Base-by-base conservation (phyloP, 2,329 filamentous ascomycete genomes). In the Ceratocystis eucalypticola region DNA sequence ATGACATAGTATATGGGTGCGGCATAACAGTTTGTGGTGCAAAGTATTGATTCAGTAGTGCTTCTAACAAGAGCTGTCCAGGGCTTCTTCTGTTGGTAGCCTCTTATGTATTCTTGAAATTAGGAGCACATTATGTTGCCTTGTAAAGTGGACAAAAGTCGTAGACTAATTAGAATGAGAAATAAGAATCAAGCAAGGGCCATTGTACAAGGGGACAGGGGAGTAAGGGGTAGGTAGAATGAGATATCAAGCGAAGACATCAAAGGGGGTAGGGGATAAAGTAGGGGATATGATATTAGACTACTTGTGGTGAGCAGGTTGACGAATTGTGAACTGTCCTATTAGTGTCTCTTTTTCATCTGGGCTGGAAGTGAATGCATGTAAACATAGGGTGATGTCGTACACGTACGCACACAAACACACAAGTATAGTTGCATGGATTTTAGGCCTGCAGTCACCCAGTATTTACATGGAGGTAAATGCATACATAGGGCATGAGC, bases 141-240 rank as follows among this genome's bases (percentile, higher is more conserved):
- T 7, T 55, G 2, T 8, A 55, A 28, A 28, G 50, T 28, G 53
- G 12, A 57, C 25, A 28, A 30, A 8, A 33, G 37, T 57, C 8
- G 5, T 57, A 15, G 22, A 25, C 10, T 33, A 33, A n/a, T 57
- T 30, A 57, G n/a, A 57, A 28, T 30, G 22, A 57, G 30, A 25
- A 57, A 57, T 57, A 57, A 57, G 53, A 57, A 57, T 57, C 22
- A 20, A 57, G 53, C 53, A 57, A 33, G 53, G 53, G 53, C 30
- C 28, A 30, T 57, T 57, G 53, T 33, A 15, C 37, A 41, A 41
- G 37, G 37, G 37, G 53, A 57, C 30, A 28, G 25, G 53, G 53
- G 7, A 28, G 48, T 17, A 20, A 25, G 48, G 22, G 22, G 45
- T 17, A n/a, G 48, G 3, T 20, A 22, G n/a, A 50, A 22, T 22